Conservation (phyloP, 257 asterid genomes). For the Gentiana macrophylla region DNA sequence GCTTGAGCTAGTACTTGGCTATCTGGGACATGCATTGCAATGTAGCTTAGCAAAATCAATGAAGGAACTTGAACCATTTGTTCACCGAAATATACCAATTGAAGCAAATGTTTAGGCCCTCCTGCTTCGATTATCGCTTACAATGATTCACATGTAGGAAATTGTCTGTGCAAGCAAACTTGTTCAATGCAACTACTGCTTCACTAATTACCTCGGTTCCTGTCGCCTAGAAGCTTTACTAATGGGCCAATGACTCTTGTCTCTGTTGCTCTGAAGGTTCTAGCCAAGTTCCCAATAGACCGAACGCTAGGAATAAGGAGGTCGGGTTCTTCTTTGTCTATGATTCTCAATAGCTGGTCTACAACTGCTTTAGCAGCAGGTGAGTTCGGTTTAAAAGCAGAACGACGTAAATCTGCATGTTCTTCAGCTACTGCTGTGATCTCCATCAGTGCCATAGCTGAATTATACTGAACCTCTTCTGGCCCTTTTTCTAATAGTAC, state of each 20-base stretch:
- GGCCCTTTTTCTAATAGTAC: conserved; percentile 46
- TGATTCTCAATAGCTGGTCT: conserved; percentile 51
- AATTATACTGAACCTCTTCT: conserved; percentile 48
- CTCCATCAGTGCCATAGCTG: conserved; percentile 79
- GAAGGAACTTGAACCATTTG: neutral
- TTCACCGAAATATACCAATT: conserved; percentile 4
- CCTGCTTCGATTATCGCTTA: conserved; percentile 40
- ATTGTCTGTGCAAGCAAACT: too few species aligned
- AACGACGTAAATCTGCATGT: conserved; percentile 36
- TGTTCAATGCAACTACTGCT: conserved; percentile 38
- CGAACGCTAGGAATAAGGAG: conserved; percentile 55
- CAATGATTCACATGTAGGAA: conserved; percentile 23
- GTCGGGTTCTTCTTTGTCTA: conserved; percentile 31
- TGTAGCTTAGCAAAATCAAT: conserved; percentile 3
- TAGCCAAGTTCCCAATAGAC: conserved; percentile 55
- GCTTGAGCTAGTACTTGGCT: neutral
- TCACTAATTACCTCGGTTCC: conserved; percentile 49
- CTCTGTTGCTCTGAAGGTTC: conserved; percentile 71
- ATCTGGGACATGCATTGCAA: conserved; percentile 2
- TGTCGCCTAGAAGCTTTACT: conserved; percentile 49
- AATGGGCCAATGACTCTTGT: conserved; percentile 48
- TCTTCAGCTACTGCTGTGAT: conserved; percentile 61
- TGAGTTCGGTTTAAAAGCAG: conserved; percentile 68
- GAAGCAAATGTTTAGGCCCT: conserved; percentile 17
- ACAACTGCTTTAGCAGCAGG: conserved; percentile 62